Percentiles rank a stretch among this genome's conserved stretches.
Conservation (phyloP, 495 filamentous ascomycete species). For the Schizothecium vesticola region DNA sequence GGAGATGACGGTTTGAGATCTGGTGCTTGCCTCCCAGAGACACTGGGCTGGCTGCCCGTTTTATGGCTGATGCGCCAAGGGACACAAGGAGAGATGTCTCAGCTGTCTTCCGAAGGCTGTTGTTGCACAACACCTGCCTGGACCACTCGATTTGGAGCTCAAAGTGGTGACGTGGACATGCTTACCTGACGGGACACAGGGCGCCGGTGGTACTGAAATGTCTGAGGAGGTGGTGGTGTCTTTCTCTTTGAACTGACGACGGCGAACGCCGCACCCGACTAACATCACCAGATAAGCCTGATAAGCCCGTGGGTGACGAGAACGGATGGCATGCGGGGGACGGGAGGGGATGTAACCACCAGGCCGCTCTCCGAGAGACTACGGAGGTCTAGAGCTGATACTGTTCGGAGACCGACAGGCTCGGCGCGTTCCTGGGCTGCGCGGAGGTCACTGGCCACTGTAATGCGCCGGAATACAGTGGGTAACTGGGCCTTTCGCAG, state of each 20-base stretch:
- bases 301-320: background rate
- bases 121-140: background rate
- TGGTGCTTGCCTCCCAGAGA: background rate
- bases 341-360: background rate
- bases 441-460: no score
- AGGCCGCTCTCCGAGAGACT: background rate
- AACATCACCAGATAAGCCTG: background rate
- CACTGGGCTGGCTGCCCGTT: no score
- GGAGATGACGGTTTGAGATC: background rate
- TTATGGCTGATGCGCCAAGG: background rate
- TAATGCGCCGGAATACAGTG: no score
- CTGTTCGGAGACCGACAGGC: no score
- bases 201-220: background rate
- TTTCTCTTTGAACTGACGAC: background rate
- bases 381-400: no score
- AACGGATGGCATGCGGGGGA: conserved; percentile 2
- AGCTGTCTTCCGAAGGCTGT: background rate
- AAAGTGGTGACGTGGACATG: background rate
- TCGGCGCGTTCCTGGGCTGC: no score
- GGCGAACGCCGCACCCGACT: background rate
- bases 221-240: background rate
- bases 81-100: background rate
- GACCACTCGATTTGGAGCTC: background rate
- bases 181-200: background rate
- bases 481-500: no score